Conservation (phyloP, 176 grass and related monocot genomes). For the Miscanthus lutarioriparius region DNA sequence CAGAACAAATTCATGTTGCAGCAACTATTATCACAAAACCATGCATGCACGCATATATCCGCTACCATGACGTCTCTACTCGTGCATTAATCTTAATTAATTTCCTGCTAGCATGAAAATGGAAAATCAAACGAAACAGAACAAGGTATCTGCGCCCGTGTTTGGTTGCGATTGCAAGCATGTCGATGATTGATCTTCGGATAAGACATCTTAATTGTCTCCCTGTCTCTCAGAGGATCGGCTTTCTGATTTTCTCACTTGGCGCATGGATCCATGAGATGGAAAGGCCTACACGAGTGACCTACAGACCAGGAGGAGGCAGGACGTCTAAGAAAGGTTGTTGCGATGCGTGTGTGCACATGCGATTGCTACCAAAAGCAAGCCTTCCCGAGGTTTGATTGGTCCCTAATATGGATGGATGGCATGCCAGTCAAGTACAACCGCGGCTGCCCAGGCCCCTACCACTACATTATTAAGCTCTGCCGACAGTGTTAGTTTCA, state of each 20-base stretch:
- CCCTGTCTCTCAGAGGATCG: too few species aligned
- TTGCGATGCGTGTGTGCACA: not conserved
- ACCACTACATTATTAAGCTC: conserved; percentile 1
- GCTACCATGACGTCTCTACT: not conserved
- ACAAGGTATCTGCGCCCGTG: not conserved
- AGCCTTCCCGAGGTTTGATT: not conserved
- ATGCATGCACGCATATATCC: too few species aligned
- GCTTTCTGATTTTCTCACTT: too few species aligned
- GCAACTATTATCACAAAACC: too few species aligned
- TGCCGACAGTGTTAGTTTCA: conserved; percentile 22
- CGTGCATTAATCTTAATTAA: not conserved
- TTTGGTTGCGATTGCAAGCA: not conserved
- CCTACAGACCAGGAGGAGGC: not conserved
- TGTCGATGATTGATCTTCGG: not conserved
- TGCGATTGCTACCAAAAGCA: not conserved
- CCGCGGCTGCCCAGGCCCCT: not conserved
- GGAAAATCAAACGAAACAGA: not conserved
- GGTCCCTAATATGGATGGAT: not conserved
- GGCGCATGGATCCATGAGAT: not conserved
- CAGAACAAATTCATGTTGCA: too few species aligned
- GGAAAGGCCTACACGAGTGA: not conserved
- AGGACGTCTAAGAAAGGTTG: conserved; percentile 11
- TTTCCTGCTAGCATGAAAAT: not conserved
- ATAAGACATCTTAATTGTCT: too few species aligned
- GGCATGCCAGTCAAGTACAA: not conserved